Base-by-base conservation (phyloP, 805 yeast species). In the Deakozyma indianensis region DNA sequence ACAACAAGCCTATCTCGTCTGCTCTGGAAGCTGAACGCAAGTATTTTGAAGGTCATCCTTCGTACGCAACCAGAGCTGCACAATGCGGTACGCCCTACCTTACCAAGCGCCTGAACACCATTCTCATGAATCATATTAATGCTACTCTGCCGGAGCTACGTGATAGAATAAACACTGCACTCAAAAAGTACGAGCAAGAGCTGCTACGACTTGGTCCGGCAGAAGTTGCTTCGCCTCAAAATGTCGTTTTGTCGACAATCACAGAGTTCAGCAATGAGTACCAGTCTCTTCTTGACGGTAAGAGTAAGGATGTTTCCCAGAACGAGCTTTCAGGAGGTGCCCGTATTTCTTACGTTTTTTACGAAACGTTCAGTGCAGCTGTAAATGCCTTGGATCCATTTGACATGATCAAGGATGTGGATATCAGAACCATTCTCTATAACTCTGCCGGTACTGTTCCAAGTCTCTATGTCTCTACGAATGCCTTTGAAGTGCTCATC, bases 251-350 rank as follows among this genome's bases (percentile, higher is more conserved):
- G 52, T 82, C 79, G 56, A 84, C 86, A 68, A 92, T 92, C 56
- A 90, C 97, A 22, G 95, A 86, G 64, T 92, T 92, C 60, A 74
- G 92, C 56, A 88, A 84, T 62, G 97, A 90, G 61, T 92, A 88
- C 66, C 80, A 77, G 54, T 88, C 92, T 22, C 83, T 90, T 40
- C 70, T 92, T 53, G 94, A 86, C 56, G 98, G 98, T 68, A 94
- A 87, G 61, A 83, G 94, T 32, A 83, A 78, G 63, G 98, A 90
- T 58, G 73, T 92, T 56, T 78, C 92, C 3, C 76, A 90, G 11
- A 77, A 80, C 61, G 98, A 92, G 66, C 75, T 92, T 55, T 82
- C 94, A 55, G 98, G 98, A 62, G 98, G 95, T 64, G 98, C 98
- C 0, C 82, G 98, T 73, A 85, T 92, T 52, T 83, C 95, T 35